Evolutionary conservation across 371 early-diverging fungal genomes (phyloP), one percentile per base, ranked within the genome.

Genomic region (Rhizopus delemar): DNA sequence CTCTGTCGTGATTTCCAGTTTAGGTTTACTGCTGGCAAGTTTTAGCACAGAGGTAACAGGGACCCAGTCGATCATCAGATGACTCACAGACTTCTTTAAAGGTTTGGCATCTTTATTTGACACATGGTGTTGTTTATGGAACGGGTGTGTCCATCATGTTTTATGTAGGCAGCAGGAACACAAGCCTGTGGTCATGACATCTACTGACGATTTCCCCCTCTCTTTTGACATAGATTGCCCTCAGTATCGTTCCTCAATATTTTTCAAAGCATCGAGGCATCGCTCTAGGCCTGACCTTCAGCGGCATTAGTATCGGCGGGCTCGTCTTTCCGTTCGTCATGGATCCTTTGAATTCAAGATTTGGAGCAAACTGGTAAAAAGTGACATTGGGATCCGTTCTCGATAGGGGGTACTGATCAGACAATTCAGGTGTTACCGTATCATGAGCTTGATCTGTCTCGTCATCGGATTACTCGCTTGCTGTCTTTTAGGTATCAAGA

Each of bases 251-350:
- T 7, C 68, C 87, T 0, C 87, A 87, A 59, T 93, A 89, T 86
- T 93, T 92, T 68, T 58, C 57, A 11, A 80, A 79, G 15, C 54
- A 71, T 29, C 81, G 86, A 13, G 89, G 89, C 0, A 49, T 93
- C 46, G 93, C 90, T 6, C 80, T 86, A 0, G 94, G 93, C 0
- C 74, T 92, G 7, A 80, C 86, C 8, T 81, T 86, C 15, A 74
- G 89, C 61, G 93, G 92, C 8, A 74, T 83, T 3, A 89, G 90
- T 15, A 69, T 90, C 45, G 93, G 93, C 33, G 91, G 91, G 0
- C 74, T 91, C 3, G 78, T 82, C 8, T 74, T 90, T 61, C 80
- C 87, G 2, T 83, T 87, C 8, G 41, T 91, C 5, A 75, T 87
- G 53, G 84, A 82, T 28, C 63, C 69, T n/a, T 62, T 90, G 2